phyloP scores from a whole-genome alignment of 306 rosid species.

The Quillaja saponaria region DNA sequence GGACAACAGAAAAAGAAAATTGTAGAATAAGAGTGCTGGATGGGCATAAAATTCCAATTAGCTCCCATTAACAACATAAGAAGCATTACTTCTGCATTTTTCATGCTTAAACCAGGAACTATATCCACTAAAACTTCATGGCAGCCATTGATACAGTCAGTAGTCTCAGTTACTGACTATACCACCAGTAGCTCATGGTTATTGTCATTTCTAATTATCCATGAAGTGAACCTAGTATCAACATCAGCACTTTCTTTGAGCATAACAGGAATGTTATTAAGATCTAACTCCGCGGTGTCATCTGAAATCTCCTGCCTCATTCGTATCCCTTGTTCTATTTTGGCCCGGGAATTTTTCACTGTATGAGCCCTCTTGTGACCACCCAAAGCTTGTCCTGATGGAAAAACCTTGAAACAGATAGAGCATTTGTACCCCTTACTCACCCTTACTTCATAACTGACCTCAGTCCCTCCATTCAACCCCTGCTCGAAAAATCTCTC shows the following conservation, averaged over 20 bases:
- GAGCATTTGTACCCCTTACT: conserved; percentile 33
- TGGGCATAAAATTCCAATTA: too few species aligned
- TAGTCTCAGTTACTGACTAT: conserved; percentile 28
- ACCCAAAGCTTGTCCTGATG: conserved; percentile 57
- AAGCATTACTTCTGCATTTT: conserved; percentile 19
- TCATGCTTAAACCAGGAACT: conserved; percentile 9
- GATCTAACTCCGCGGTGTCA: conserved; percentile 19
- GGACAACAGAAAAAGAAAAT: too few species aligned
- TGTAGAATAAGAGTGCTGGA: too few species aligned
- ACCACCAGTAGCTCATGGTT: conserved; percentile 35
- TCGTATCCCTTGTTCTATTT: conserved; percentile 23
- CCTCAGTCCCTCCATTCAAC: conserved; percentile 9
- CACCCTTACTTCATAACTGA: conserved; percentile 14
- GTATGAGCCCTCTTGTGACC: conserved; percentile 57
- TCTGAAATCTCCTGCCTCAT: conserved; percentile 28
- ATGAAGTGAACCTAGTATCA: conserved; percentile 34
- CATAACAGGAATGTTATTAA: background rate
- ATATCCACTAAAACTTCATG: background rate
- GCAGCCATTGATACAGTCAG: conserved; percentile 10
- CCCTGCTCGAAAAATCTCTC: conserved; percentile 21
- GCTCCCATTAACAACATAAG: background rate
- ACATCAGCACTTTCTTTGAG: conserved; percentile 27
- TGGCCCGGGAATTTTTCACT: conserved; percentile 22
- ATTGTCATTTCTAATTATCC: conserved; percentile 35
- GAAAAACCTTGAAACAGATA: conserved; percentile 51